phyloP scores from a whole-genome alignment of 208 protist species.

The Porcisia hertigi region DNA sequence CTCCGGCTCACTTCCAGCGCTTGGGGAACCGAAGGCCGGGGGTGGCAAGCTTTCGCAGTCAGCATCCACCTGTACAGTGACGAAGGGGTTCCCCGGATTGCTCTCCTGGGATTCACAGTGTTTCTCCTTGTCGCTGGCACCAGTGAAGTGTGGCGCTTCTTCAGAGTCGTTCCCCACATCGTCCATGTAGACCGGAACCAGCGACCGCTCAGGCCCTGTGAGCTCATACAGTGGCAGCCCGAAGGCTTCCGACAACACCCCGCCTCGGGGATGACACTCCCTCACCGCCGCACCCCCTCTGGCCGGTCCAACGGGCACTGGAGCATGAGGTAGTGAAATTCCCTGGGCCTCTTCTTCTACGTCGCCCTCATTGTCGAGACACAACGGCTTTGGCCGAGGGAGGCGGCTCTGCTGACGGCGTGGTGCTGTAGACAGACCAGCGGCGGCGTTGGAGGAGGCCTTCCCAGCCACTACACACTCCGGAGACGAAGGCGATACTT shows the following conservation, averaged over 20 bases:
- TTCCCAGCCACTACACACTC: not conserved
- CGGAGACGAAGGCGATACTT: too few relatives aligned
- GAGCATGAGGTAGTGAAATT: not conserved
- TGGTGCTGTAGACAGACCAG: not conserved
- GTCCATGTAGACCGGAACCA: conserved; percentile 18
- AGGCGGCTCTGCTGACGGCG: not conserved
- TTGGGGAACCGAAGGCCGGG: not conserved
- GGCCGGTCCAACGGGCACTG: not conserved
- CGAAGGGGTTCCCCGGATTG: not conserved
- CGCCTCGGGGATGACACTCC: not conserved
- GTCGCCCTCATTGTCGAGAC: not conserved
- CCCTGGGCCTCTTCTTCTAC: not conserved
- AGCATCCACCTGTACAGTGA: conserved; percentile 1
- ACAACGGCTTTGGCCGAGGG: not conserved
- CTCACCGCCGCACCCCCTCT: not conserved
- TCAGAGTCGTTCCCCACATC: not conserved
- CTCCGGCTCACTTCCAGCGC: not conserved
- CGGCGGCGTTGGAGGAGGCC: too few relatives aligned
- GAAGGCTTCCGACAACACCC: not conserved
- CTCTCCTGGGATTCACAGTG: not conserved
- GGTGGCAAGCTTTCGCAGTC: not conserved
- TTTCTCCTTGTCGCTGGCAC: not conserved
- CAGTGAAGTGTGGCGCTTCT: not conserved
- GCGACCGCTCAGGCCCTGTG: conserved; percentile 4
- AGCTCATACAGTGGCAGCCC: conserved; percentile 11